Conservation (phyloP, 768 basidiomycete genomes). For the Favolaschia claudopus region DNA sequence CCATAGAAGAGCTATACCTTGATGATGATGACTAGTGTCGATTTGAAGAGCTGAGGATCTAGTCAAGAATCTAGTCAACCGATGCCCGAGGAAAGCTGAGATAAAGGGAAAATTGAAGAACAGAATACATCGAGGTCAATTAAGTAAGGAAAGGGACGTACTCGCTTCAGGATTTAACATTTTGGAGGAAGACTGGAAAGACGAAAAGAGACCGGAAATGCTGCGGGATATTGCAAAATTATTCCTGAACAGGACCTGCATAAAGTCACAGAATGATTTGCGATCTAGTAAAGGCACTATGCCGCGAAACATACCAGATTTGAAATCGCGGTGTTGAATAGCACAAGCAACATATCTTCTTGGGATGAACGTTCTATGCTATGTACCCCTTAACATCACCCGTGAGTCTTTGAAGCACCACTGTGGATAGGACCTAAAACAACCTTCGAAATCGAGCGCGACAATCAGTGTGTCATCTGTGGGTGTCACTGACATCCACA, state of each 20-base stretch:
- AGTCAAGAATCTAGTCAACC: too few relatives aligned
- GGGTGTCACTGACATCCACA: conserved; percentile 73
- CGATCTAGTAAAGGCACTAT: too few relatives aligned
- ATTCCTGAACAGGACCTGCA: conserved; percentile 71
- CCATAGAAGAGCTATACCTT: conserved; percentile 50
- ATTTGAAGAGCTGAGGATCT: conserved; percentile 66
- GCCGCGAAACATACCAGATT: conserved; percentile 60
- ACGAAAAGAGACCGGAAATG: conserved; percentile 68
- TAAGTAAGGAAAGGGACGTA: too few relatives aligned
- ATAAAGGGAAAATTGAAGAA: too few relatives aligned
- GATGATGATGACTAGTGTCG: conserved; percentile 66
- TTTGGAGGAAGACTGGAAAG: conserved; percentile 63
- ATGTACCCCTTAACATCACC: conserved; percentile 53
- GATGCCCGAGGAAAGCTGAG: too few relatives aligned
- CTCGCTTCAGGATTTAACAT: conserved; percentile 65
- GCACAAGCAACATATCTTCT: conserved; percentile 67
- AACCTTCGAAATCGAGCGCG: conserved; percentile 71
- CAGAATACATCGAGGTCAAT: too few relatives aligned
- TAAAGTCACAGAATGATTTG: too few relatives aligned
- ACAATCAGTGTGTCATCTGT: conserved; percentile 62
- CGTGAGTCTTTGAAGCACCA: not conserved
- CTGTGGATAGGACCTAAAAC: too few relatives aligned
- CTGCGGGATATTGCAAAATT: conserved; percentile 69
- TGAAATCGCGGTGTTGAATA: conserved; percentile 71
- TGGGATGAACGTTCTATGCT: conserved; percentile 69